Conservation (phyloP, 768 basidiomycete species). For the Tricholoma matsutake region DNA sequence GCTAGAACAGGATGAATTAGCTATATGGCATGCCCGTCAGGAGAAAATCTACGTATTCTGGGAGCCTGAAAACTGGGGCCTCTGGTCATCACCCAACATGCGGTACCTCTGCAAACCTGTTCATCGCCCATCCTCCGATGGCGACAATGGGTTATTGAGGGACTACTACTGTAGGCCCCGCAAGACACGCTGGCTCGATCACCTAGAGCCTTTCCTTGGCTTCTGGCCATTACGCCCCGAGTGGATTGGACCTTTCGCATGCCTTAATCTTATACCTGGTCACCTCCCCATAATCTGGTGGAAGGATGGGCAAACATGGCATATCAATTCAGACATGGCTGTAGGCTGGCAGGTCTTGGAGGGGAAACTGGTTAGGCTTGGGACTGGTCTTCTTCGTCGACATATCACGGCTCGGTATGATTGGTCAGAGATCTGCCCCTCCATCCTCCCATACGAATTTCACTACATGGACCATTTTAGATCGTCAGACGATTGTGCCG, state of each 20-base stretch:
- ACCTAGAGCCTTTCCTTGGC: neutral
- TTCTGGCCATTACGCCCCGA: constrained; percentile 4
- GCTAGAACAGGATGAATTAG: too few relatives aligned
- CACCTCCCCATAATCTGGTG: neutral
- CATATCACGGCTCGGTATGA: neutral
- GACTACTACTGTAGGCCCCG: neutral
- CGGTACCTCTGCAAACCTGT: neutral
- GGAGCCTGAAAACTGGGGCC: too few relatives aligned
- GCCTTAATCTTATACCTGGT: too few relatives aligned
- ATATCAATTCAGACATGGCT: neutral
- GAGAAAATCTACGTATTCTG: too few relatives aligned
- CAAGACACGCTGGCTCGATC: constrained; percentile 4
- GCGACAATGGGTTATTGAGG: neutral
- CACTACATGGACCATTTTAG: too few relatives aligned
- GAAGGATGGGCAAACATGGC: neutral
- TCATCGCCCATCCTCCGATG: neutral
- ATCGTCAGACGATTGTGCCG: too few relatives aligned
- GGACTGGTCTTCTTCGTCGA: neutral
- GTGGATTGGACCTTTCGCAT: constrained; percentile 2
- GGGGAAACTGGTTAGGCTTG: neutral
- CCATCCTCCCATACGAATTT: too few relatives aligned
- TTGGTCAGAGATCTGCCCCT: too few relatives aligned
- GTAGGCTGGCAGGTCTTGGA: neutral
- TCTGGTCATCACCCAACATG: constrained; percentile 5
- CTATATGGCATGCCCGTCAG: too few relatives aligned